Base-by-base conservation (phyloP, 257 asterid species). In the Ocimum tenuiflorum region DNA sequence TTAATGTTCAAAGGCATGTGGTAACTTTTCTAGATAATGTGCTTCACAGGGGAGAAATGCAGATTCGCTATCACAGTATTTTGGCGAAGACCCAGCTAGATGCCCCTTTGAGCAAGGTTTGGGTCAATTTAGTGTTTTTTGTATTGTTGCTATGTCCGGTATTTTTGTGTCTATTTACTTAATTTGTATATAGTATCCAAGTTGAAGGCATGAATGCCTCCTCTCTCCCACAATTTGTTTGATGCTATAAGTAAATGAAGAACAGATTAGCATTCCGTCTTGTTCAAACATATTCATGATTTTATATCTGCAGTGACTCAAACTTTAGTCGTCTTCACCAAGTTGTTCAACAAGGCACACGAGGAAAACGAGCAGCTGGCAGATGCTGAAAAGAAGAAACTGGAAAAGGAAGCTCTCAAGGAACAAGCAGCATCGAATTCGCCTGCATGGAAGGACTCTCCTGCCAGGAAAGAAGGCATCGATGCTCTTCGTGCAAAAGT, bases 41-140 rank as follows among this genome's bases (percentile, higher is more conserved):
- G 31, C 67, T 57, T 69, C 67, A 69, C 87, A 92, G 98, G 98
- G 98, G 69, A 84, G 97, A 86, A 92, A 78, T 84, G 98, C 98
- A 56, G 98, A 92, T 75, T 85, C 98, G 6, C 78, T 92, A 27
- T 89, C 95, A 38, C 89, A 85, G 63, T 92, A 92, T 75, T 89
- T 92, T 72, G 98, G 98, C 1, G 98, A 92, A 86, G 98, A 92
- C 83, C 98, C 98, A 64, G 89, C 96, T 60, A 88, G 96, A 75
- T 92, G 96, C 70, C 98, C 98, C 68, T 92, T 92, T 70, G 98
- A 92, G 81, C 97, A 87, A 92, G 98, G 98, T 92, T 63, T 62
- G 73, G 20, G 3, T 36, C 10, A 29, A 54, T 67, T 73, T 19
- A 23, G 0, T 1, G 52, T 47, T 47, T n/a, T 15, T 56, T 68